Base-by-base conservation (phyloP, 2,329 filamentous ascomycete genomes). In the Amphichorda felina region DNA sequence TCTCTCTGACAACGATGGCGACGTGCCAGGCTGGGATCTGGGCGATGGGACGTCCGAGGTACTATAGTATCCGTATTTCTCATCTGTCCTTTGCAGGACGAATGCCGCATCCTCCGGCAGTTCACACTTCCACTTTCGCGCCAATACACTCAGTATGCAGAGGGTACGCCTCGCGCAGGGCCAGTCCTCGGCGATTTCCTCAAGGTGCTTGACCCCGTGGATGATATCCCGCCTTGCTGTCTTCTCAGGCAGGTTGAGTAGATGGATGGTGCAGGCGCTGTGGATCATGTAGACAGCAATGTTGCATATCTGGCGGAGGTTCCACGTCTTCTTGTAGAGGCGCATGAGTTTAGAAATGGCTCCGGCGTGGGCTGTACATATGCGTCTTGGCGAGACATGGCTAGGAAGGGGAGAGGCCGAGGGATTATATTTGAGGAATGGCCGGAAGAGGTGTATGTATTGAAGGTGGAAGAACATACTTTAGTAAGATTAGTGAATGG, bases 391-490 rank as follows among this genome's bases (percentile, higher is more conserved):
- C 7, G 88, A 95, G 14, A 95, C 83, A 48, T 94, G 86, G 2
- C 77, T 63, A 4, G 88, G 89, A 2, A 95, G 69, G 1, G 87
- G 89, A 1, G 88, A 94, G 1, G 78, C 79, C 6, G 74, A 64
- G 33, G 82, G 85, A 3, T 75, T 81, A 51, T 95, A 96, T 55
- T 91, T 94, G 34, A 96, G 70, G 52, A 96, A 96, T 0, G 91
- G 89, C 5, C 89, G 78, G 64, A 95, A 96, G 4, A 96, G 76
- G 50, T 96, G 88, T 40, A 96, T 94, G 52, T 93, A 94, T 32
- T 95, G 77, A 1, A 96, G 70, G 50, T 96, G 88, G 56, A 89
- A 94, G 59, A 96, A 94, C 88, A 96, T 96, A 62, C 88, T 95
- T n/a, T n/a, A n/a, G n/a, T n/a, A n/a, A n/a, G n/a, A n/a, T n/a